Evolutionary conservation across 495 filamentous ascomycete species (phyloP).

Genomic region (Penicillium psychrofluorescens): DNA sequence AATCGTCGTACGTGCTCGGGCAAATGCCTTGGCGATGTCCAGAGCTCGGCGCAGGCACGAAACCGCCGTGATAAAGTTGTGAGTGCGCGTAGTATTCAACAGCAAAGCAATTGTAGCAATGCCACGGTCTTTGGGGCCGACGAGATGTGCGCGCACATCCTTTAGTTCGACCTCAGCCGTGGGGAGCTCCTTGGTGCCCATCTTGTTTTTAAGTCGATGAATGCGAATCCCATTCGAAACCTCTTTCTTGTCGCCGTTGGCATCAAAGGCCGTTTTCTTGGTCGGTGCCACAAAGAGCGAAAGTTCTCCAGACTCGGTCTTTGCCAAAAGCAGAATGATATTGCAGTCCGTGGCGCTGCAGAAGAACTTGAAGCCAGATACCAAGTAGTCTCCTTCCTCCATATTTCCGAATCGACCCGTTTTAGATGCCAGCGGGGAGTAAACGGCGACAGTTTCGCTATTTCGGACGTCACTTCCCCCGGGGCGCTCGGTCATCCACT

Average conservation of each 20-base stretch:
- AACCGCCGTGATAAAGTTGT: conserved; percentile 50
- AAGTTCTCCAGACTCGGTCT: conserved; percentile 43
- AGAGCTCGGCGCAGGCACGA: conserved; percentile 52
- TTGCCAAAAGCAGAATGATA: conserved; percentile 58
- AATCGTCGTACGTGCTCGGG: conserved; percentile 38
- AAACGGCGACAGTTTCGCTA: conserved; percentile 55
- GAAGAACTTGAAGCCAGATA: conserved; percentile 71
- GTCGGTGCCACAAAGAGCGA: conserved; percentile 61
- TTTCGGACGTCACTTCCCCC: conserved; percentile 64
- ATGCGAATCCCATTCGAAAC: conserved; percentile 59
- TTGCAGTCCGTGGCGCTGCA: conserved; percentile 63
- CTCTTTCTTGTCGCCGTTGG: conserved; percentile 7
- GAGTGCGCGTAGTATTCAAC: conserved; percentile 58
- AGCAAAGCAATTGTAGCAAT: conserved; percentile 55
- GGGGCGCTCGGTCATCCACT: conserved; percentile 75
- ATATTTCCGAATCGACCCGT: conserved; percentile 7
- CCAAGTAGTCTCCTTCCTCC: conserved; percentile 22
- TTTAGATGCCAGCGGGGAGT: conserved; percentile 13
- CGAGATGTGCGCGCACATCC: conserved; percentile 52
- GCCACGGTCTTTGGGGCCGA: conserved; percentile 54
- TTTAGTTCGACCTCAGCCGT: conserved; percentile 63
- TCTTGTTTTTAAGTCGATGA: conserved; percentile 61
- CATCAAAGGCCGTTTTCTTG: conserved; percentile 24
- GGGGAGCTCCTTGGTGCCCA: conserved; percentile 61
- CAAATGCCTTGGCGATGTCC: conserved; percentile 50